Evolutionary conservation across 306 rosid species (phyloP).

Genomic region (Aeschynomene evenia): DNA sequence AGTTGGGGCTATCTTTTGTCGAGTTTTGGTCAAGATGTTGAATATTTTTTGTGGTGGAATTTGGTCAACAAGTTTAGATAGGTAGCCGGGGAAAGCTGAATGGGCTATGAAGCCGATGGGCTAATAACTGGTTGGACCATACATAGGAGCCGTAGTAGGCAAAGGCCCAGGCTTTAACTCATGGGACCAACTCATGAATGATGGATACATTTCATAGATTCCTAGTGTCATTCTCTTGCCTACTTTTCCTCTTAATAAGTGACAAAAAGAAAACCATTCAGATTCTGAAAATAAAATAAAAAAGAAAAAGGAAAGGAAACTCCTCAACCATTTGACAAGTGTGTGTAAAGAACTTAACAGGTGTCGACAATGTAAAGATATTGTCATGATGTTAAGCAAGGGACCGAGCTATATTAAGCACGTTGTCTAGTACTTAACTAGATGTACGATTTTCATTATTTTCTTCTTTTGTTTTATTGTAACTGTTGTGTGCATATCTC

Average conservation of each 20-base stretch:
- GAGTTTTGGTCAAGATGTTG: too few relatives aligned
- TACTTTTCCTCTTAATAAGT: too few relatives aligned
- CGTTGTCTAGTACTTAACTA: background rate
- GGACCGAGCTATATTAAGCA: background rate
- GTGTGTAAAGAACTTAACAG: background rate
- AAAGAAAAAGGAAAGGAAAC: background rate
- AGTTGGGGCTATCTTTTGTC: too few relatives aligned
- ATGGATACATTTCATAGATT: too few relatives aligned
- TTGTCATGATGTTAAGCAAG: background rate
- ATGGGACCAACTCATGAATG: background rate
- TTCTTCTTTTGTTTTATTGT: background rate
- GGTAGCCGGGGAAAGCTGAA: background rate
- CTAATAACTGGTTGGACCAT: background rate
- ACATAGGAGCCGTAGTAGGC: background rate
- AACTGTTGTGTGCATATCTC: background rate
- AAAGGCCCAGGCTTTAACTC: background rate
- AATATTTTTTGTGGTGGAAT: too few relatives aligned
- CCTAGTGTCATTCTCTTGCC: too few relatives aligned
- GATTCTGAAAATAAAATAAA: background rate
- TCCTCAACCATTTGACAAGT: background rate
- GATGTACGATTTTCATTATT: background rate
- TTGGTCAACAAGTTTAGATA: too few relatives aligned
- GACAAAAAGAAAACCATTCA: background rate
- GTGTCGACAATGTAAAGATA: background rate
- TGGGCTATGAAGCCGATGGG: background rate